Evolutionary conservation across 1,284 basidiomycete species (phyloP).

Genomic region (Fomitopsis schrenkii): DNA sequence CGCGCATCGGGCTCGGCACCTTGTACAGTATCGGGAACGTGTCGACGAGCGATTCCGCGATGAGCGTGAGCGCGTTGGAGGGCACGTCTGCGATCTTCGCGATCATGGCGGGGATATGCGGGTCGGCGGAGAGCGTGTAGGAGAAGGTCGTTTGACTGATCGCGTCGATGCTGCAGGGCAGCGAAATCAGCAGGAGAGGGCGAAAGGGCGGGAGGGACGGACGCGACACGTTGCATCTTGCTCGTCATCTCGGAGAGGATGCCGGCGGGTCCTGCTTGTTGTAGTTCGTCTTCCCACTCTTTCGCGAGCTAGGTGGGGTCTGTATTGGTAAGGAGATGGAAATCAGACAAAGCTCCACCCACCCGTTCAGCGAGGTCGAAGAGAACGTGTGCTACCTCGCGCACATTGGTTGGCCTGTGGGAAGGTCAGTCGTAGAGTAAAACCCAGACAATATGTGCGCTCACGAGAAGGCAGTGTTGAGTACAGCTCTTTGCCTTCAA

Average conservation of each 20-base stretch:
- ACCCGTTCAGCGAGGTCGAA: slow-evolving; percentile 2
- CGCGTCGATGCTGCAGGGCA: slow-evolving; percentile 6
- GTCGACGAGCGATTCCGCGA: slow-evolving; percentile 4
- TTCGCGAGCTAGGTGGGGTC: not conserved
- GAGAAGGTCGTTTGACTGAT: slow-evolving; percentile 14
- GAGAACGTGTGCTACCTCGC: slow-evolving; percentile 2
- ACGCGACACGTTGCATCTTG: slow-evolving; percentile 10
- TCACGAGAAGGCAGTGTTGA: slow-evolving; percentile 3
- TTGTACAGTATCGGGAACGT: slow-evolving; percentile 6
- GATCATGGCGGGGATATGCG: slow-evolving; percentile 8
- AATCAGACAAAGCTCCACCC: not conserved
- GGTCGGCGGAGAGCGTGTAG: slow-evolving; percentile 5
- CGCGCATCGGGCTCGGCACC: slow-evolving; percentile 13
- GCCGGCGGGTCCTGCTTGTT: not conserved
- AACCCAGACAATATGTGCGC: not conserved
- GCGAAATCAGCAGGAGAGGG: not conserved
- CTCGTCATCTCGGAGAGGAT: not conserved
- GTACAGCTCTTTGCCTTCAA: not conserved
- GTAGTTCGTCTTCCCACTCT: not conserved
- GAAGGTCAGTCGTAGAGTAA: not conserved
- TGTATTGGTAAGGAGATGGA: not conserved
- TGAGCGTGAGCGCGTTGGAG: slow-evolving; percentile 1
- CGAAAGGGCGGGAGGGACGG: not conserved
- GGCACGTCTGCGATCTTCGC: slow-evolving; percentile 12
- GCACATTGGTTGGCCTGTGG: not conserved